Percentiles rank a stretch among this genome's conserved stretches.
These are phyloP conservation scores for Takashimella tepidaria DNA, from an alignment of 1,284 basidiomycete genomes.

Conservation along the genomic window DNA sequence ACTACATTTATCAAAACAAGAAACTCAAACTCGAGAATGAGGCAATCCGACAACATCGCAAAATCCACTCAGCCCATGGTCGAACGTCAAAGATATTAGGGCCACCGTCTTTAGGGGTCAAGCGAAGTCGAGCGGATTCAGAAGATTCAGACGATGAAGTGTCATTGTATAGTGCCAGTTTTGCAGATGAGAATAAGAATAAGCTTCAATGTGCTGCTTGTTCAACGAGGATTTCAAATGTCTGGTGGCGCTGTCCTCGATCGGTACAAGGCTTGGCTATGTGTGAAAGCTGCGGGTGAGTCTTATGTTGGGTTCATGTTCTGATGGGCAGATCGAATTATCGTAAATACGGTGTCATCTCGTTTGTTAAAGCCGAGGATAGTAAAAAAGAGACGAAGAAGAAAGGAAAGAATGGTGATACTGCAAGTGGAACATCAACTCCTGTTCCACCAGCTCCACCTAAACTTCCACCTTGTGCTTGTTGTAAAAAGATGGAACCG, in stretches of 20 bases:
- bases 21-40: conserved; percentile 44
- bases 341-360: conserved; percentile 76
- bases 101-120: conserved; percentile 36
- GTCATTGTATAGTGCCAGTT: conserved; percentile 29
- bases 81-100: conserved; percentile 41
- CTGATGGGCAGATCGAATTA: conserved; percentile 49
- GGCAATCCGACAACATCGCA: conserved; percentile 38
- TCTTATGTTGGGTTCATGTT: conserved; percentile 25
- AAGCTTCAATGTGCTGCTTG: conserved; percentile 62
- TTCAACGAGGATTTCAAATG: conserved; percentile 63
- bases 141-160: conserved; percentile 55
- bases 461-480: conserved; percentile 65
- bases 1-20: conserved; percentile 48
- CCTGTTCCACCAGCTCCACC: conserved; percentile 44
- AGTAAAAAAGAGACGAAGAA: conserved; percentile 30
- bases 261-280: conserved; percentile 62
- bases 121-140: conserved; percentile 27
- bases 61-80: conserved; percentile 34
- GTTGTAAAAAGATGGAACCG: conserved; percentile 69
- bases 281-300: conserved; percentile 68
- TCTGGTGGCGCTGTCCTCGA: conserved; percentile 84
- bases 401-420: conserved; percentile 58
- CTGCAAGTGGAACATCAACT: conserved; percentile 31
- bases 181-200: conserved; percentile 9
- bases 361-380: conserved; percentile 40